Conservation (phyloP, 306 rosid genomes). For the Erythrophleum fordii region DNA sequence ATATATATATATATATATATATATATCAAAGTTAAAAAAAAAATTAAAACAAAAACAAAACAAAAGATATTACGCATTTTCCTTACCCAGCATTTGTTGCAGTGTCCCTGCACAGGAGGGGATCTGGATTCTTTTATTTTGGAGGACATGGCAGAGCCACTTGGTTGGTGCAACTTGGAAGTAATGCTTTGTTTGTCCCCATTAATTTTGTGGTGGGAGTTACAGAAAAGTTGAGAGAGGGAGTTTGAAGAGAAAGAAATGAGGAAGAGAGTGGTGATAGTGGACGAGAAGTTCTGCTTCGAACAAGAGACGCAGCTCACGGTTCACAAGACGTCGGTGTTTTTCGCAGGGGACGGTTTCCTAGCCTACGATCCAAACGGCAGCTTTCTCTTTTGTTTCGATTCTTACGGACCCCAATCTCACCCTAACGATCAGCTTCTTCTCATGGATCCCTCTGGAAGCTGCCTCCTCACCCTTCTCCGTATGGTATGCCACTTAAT, state of each 20-base stretch:
- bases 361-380: conserved; percentile 34
- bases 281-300: conserved; percentile 37
- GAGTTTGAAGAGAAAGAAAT: not conserved
- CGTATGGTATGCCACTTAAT: conserved; percentile 21
- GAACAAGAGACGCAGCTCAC: conserved; percentile 37
- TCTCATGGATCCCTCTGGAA: conserved; percentile 42
- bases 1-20: too few relatives aligned
- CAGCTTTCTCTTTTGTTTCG: conserved; percentile 31
- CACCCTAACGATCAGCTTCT: conserved; percentile 31
- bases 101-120: too few relatives aligned
- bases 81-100: too few relatives aligned
- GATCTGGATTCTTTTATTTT: too few relatives aligned
- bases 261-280: conserved; percentile 22
- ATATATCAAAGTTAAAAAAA: too few relatives aligned
- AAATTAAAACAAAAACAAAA: too few relatives aligned
- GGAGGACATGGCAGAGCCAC: too few relatives aligned
- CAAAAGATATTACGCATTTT: too few relatives aligned
- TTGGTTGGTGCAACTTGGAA: too few relatives aligned
- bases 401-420: conserved; percentile 37
- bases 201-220: too few relatives aligned
- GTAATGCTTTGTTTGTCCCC: too few relatives aligned
- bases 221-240: too few relatives aligned
- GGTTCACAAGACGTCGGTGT: conserved; percentile 43
- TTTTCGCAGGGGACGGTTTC: conserved; percentile 46
- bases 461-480: conserved; percentile 38